Percentiles rank a stretch among this genome's conserved stretches.
Conservation (phyloP, 2,329 filamentous ascomycete genomes). For the Myrmaecium sp. region DNA sequence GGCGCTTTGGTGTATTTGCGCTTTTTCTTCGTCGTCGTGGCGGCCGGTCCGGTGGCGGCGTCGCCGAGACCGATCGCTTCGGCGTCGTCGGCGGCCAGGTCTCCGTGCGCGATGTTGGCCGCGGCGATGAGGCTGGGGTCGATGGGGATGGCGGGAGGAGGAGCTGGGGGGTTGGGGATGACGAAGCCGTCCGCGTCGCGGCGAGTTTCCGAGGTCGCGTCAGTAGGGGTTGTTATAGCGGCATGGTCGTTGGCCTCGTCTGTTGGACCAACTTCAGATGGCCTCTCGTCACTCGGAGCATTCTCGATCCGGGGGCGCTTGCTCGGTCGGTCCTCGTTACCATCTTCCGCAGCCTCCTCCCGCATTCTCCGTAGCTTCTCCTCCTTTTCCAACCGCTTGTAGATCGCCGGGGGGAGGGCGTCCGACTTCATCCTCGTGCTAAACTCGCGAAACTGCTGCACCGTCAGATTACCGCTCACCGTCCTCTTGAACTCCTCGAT, state of each 20-base stretch:
- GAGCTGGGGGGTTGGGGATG: conserved; percentile 15
- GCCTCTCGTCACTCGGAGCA: conserved; percentile 3
- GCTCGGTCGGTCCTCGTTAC: neutral
- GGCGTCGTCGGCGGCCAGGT: conserved; percentile 7
- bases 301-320: conserved; percentile 2
- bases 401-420: conserved; percentile 58
- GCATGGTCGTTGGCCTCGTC: neutral
- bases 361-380: conserved; percentile 17
- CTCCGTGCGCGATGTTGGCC: conserved; percentile 4
- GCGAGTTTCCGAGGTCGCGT: conserved; percentile 8
- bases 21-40: conserved; percentile 15
- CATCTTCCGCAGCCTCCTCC: conserved; percentile 6
- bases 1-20: conserved; percentile 17
- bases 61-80: conserved; percentile 9
- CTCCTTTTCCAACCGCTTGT: conserved; percentile 40
- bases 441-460: conserved; percentile 65
- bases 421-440: conserved; percentile 51
- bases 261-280: conserved; percentile 6
- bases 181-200: conserved; percentile 25
- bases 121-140: conserved; percentile 5
- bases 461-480: conserved; percentile 66
- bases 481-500: conserved; percentile 84
- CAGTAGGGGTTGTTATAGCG: neutral
- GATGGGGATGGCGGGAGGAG: conserved; percentile 8
- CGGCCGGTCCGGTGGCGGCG: conserved; percentile 9